Base-by-base conservation (phyloP, 2,329 filamentous ascomycete species). In the Colletotrichum camelliae region DNA sequence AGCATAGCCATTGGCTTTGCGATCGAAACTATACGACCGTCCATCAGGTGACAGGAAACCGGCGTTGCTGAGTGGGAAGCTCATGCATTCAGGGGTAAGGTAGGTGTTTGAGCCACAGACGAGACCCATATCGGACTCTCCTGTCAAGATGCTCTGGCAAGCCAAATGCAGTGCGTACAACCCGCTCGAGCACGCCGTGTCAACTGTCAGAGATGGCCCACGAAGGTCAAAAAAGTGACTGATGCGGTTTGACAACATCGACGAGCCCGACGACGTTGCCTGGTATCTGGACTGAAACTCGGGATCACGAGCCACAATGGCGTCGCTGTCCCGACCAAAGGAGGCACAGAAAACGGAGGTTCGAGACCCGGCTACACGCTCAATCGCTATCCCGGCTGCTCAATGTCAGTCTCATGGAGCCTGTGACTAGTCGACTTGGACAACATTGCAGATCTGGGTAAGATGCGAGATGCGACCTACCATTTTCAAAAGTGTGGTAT, bases 1-100 rank as follows among this genome's bases (percentile, higher is more conserved):
- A 0, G 89, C 91, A 78, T 94, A 94, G 1, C 93, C 93, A 74
- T 91, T 89, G 16, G 90, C 92, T 5, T 86, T 85, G 12, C 84
- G 80, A 78, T 92, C 92, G 79, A 90, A 93, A 7, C 89, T 89
- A 76, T 87, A 88, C 31, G 84, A 88, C 68, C 85, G 88, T 1
- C 89, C 88, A 68, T 88, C 86, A 2, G 88, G 85, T 39, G 88
- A 88, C 0, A 91, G 82, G 67, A 91, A 89, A 71, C 88, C 89
- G 18, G 90, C 80, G 4, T 86, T 87, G 4, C 87, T 88, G 87
- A 90, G 90, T 4, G 88, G 88, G 82, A 90, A 35, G 18, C 35
- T 88, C 79, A 90, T 89, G 4, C 88, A 90, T 66, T 88, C 88
- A 0, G 89, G 89, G 0, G 87, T 88, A 18, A 91, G 81, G n/a